Evolutionary conservation across 495 filamentous ascomycete species (phyloP).

Genomic region (Lepraria neglecta): DNA sequence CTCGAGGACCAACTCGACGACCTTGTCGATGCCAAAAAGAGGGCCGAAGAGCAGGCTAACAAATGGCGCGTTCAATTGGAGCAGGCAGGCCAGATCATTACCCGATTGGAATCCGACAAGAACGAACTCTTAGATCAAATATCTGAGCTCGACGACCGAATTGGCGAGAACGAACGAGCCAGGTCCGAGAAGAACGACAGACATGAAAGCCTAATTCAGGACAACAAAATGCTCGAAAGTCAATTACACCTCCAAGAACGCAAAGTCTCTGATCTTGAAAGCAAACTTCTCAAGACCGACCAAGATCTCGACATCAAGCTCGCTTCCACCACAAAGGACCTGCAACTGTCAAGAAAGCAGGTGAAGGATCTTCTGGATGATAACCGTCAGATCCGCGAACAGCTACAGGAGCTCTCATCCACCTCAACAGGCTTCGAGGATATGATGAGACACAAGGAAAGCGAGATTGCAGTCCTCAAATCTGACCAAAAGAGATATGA

Average conservation of each 20-base stretch:
- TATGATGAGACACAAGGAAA: conserved; percentile 85
- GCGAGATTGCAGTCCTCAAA: conserved; percentile 78
- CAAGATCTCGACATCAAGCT: conserved; percentile 88
- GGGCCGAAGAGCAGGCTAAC: conserved; percentile 77
- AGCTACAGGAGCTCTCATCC: conserved; percentile 77
- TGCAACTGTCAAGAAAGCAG: conserved; percentile 62
- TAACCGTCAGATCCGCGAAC: conserved; percentile 76
- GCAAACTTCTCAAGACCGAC: conserved; percentile 74
- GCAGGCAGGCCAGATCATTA: conserved; percentile 82
- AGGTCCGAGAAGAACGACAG: conserved; percentile 63
- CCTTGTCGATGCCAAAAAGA: conserved; percentile 82
- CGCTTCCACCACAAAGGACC: conserved; percentile 70
- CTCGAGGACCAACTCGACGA: conserved; percentile 91
- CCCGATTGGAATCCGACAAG: conserved; percentile 78
- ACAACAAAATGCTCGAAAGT: conserved; percentile 87
- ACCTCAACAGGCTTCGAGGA: conserved; percentile 95
- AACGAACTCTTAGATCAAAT: conserved; percentile 61
- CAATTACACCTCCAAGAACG: conserved; percentile 84
- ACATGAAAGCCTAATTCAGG: conserved; percentile 67
- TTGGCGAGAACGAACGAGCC: conserved; percentile 58
- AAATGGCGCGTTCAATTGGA: conserved; percentile 75
- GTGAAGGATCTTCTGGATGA: conserved; percentile 72
- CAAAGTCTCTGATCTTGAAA: conserved; percentile 81
- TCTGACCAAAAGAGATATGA: conserved; percentile 74
- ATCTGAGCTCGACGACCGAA: conserved; percentile 56